Conservation (phyloP, 1,284 basidiomycete species). For the Leccinum fallax region DNA sequence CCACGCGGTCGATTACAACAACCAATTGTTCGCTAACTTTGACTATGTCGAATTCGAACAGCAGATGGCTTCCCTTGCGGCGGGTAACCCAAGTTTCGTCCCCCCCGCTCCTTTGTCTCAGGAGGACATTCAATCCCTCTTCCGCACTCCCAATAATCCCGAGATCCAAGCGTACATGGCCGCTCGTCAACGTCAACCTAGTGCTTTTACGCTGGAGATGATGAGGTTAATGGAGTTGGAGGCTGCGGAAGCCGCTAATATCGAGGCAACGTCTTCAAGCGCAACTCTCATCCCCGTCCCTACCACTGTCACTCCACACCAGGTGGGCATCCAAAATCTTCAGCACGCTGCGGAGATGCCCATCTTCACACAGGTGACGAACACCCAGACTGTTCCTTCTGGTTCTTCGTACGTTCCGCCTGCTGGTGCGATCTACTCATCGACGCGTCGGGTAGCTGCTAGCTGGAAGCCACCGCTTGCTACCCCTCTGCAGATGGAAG, state of each 20-base stretch:
- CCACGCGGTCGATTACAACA: constrained; percentile 9
- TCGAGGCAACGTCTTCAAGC: constrained; percentile 5
- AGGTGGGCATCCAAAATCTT: constrained; percentile 19
- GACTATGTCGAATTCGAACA: constrained; percentile 12
- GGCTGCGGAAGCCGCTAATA: constrained; percentile 10
- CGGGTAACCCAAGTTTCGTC: background rate
- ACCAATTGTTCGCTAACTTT: constrained; percentile 15
- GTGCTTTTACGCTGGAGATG: constrained; percentile 30
- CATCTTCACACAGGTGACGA: constrained; percentile 36
- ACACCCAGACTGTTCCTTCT: constrained; percentile 11
- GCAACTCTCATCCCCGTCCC: background rate
- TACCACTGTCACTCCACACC: constrained; percentile 20
- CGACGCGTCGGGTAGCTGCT: constrained; percentile 53
- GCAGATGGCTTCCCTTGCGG: background rate
- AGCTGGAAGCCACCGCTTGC: constrained; percentile 47
- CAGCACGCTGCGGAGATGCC: constrained; percentile 16
- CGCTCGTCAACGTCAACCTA: constrained; percentile 23
- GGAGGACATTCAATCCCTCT: constrained; percentile 22
- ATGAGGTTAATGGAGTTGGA: constrained; percentile 35
- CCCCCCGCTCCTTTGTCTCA: background rate
- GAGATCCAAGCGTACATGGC: constrained; percentile 13
- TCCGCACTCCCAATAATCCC: constrained; percentile 17
- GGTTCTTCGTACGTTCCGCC: constrained; percentile 50
- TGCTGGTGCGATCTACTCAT: constrained; percentile 49
- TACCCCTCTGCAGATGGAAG: constrained; percentile 29